Conservation (phyloP, 306 rosid species). For the Cicer bijugum region DNA sequence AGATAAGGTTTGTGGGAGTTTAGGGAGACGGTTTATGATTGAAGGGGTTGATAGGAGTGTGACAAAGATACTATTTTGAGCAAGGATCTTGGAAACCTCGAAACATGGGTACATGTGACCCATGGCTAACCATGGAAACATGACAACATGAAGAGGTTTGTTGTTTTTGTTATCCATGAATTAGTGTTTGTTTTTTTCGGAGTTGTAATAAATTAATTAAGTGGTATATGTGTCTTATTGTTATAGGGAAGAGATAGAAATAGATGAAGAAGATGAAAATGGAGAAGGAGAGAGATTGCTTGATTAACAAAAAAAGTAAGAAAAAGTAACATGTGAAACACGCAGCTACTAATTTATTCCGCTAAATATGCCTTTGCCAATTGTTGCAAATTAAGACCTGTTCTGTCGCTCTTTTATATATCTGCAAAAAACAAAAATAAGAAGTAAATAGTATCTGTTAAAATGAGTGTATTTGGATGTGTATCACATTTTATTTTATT, state of each 20-base stretch:
- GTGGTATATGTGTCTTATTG: not conserved
- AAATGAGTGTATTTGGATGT: no score
- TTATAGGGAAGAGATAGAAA: conserved; percentile 4
- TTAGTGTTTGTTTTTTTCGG: not conserved
- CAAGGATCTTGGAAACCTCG: conserved; percentile 60
- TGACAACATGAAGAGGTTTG: conserved; percentile 55
- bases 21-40: conserved; percentile 61
- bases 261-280: not conserved
- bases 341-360: conserved; percentile 31
- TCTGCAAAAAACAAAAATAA: no score
- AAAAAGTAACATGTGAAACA: conserved; percentile 25
- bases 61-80: conserved; percentile 54
- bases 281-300: not conserved
- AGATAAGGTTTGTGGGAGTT: conserved; percentile 48
- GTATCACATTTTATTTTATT: no score
- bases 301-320: not conserved
- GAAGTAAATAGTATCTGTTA: no score
- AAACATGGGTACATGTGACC: conserved; percentile 62
- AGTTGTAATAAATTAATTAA: not conserved
- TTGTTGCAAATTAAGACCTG: not conserved
- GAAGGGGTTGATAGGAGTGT: conserved; percentile 60
- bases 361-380: not conserved
- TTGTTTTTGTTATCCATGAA: conserved; percentile 34
- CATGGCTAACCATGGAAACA: conserved; percentile 76
- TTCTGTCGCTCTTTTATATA: not conserved